Base-by-base conservation (phyloP, 495 filamentous ascomycete genomes). In the Pyronema domesticum region DNA sequence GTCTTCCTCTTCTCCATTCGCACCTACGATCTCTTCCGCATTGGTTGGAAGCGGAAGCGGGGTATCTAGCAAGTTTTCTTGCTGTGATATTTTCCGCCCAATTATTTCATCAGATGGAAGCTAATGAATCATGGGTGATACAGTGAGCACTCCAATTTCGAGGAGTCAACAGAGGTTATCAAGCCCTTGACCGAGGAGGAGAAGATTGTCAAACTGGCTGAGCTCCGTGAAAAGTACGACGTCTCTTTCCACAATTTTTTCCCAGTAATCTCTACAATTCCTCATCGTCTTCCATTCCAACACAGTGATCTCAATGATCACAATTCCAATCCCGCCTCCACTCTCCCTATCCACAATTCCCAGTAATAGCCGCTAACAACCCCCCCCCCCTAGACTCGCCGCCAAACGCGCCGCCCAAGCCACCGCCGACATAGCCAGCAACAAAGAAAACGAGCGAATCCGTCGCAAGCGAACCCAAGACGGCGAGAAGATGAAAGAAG, bases 131-230 rank as follows among this genome's bases (percentile, higher is more conserved):
- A 17, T 19, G 45, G 43, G 23, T 14, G 11, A 3, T 10, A 47
- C 54, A 84, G 79, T 4, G 80, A 83, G 46, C 91, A 99, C 68
- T 74, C 76, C n/a, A 82, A 95, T 63, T 99, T 99, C 65, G 77
- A 83, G 11, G 86, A 99, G 67, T 94, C 87, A 0, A 89, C 82
- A 1, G 89, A 95, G 58, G 86, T 91, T 61, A 79, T 96, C 53
- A 80, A 83, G 1, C 86, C 89, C 1, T 73, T 99, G 60, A 96
- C 85, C 0, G 87, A 88, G 56, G 89, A 94, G 59, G 82, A 99
- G 71, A 95, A 89, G 70, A 81, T 83, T 62, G 74, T 77, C 18
- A 80, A 75, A 53, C 75, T 99, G 11, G 74, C 77, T 51, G 85
- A 89, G 57, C 74, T 95, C 30, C 73, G 80, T 42, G 71, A 77